Evolutionary conservation across 1,284 basidiomycete genomes (phyloP), one percentile per base, ranked within the genome.

Genomic region (Tilletia walkeri): DNA sequence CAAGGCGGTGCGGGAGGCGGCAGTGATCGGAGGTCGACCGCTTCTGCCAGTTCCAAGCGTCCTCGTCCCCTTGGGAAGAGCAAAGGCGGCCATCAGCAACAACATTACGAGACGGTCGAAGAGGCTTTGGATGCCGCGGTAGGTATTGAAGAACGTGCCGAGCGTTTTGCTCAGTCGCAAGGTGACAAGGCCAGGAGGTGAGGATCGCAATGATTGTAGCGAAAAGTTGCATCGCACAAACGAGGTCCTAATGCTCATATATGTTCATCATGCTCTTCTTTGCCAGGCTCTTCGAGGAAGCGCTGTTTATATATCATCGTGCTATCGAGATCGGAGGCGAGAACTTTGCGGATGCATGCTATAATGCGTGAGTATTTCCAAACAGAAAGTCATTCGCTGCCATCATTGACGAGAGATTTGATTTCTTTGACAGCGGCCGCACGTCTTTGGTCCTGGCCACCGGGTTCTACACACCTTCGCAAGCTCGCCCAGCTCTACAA

Each of bases 101-200:
- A 45, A 14, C 41, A 53, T 2, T 61, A 61, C 36, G 56, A 61
- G 18, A 36, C 20, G 18, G 56, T 30, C 7, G 56, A 61, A 4
- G 34, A 61, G 36, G 56, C 56, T 14, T 7, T 61, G 2, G 56
- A 61, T 38, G 56, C 56, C 9, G 56, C 56, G 9, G 56, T 61
- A 1, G 56, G 24, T 6, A 61, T 61, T 38, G 56, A 61, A 36
- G 56, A 61, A 30, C 56, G 56, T 30, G 56, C 56, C 34, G 56
- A 61, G 18, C 56, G 56, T 16, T 61, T 61, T 18, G 56, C 56
- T 14, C 20, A 30, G 18, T 6, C 56, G 7, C 56, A 61, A 30
- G 56, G 56, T 16, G 56, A 61, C 36, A 61, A 61, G 56, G 56
- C 56, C 14, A 61, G 56, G 36, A 61, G 56, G 56, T 61, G 36